These are phyloP conservation scores for Mycena metata DNA, from an alignment of 768 basidiomycete genomes.

Conservation along the genomic window DNA sequence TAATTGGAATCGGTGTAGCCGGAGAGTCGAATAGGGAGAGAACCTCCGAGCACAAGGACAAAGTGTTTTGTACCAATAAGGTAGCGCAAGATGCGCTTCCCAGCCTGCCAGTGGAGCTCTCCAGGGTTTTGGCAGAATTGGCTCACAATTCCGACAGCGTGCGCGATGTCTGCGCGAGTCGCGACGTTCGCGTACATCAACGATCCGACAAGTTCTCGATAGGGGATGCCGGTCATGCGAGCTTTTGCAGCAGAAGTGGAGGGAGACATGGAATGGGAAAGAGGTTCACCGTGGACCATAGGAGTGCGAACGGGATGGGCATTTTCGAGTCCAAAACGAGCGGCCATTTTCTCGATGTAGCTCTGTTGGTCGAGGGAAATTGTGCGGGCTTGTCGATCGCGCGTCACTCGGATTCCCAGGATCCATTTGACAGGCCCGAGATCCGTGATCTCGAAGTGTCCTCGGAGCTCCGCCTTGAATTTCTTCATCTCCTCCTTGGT, in stretches of 20 bases:
- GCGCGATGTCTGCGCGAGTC: conserved; percentile 39
- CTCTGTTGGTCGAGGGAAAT: conserved; percentile 4
- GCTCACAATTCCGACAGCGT: conserved; percentile 30
- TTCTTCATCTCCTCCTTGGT: background rate
- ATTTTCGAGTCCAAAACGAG: conserved; percentile 6
- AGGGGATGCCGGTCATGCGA: background rate
- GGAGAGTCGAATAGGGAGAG: background rate
- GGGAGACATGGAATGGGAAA: background rate
- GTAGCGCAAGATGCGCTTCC: conserved; percentile 48
- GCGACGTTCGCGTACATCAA: conserved; percentile 14
- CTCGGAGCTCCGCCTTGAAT: conserved; percentile 22
- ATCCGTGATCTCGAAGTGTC: conserved; percentile 39
- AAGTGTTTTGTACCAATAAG: conserved; percentile 44
- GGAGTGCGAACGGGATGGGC: conserved; percentile 10
- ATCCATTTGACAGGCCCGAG: conserved; percentile 41
- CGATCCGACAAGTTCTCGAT: conserved; percentile 8
- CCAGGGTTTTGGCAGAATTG: conserved; percentile 40
- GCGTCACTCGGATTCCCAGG: conserved; percentile 42
- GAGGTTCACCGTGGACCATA: background rate
- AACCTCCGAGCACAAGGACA: background rate
- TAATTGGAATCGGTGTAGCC: conserved; percentile 21
- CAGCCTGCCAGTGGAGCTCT: conserved; percentile 46
- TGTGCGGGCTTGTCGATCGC: background rate
- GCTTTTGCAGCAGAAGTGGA: background rate
- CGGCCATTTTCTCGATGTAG: conserved; percentile 12